These are phyloP conservation scores for Cladochytrium replicatum DNA, from an alignment of 192 early-diverging fungal species.

Conservation along the genomic window DNA sequence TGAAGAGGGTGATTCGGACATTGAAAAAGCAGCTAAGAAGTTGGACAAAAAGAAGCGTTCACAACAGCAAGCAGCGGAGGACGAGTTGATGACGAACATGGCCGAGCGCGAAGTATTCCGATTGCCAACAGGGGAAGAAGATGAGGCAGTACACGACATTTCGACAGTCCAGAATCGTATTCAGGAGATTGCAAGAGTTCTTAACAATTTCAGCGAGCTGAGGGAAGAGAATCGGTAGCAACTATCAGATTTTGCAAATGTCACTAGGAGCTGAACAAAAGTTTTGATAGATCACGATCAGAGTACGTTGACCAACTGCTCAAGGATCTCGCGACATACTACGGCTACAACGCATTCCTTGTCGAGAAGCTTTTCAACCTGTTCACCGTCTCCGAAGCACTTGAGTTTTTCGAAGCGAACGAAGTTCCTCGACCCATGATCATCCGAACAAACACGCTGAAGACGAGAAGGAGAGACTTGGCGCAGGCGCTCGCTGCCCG, in stretches of 20 bases:
- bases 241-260: background rate
- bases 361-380: slow-evolving; percentile 85
- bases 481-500: slow-evolving; percentile 91
- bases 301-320: slow-evolving; percentile 82
- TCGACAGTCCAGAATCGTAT: slow-evolving; percentile 74
- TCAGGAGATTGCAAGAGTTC: slow-evolving; percentile 77
- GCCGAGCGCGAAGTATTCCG: slow-evolving; percentile 55
- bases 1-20: slow-evolving; percentile 44
- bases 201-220: slow-evolving; percentile 83
- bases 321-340: slow-evolving; percentile 86
- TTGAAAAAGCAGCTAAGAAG: slow-evolving; percentile 63
- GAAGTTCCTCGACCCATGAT: slow-evolving; percentile 92
- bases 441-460: slow-evolving; percentile 93
- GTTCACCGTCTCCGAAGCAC: slow-evolving; percentile 80
- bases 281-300: slow-evolving; percentile 44
- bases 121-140: slow-evolving; percentile 50
- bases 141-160: slow-evolving; percentile 56
- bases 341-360: slow-evolving; percentile 89
- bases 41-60: slow-evolving; percentile 50
- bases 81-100: slow-evolving; percentile 68
- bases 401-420: slow-evolving; percentile 99
- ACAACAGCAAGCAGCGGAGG: slow-evolving; percentile 61
- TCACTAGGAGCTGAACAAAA: background rate
- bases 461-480: slow-evolving; percentile 85
- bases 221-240: slow-evolving; percentile 53